Conservation (phyloP, 1,284 basidiomycete species). For the Neonothopanus nambi region DNA sequence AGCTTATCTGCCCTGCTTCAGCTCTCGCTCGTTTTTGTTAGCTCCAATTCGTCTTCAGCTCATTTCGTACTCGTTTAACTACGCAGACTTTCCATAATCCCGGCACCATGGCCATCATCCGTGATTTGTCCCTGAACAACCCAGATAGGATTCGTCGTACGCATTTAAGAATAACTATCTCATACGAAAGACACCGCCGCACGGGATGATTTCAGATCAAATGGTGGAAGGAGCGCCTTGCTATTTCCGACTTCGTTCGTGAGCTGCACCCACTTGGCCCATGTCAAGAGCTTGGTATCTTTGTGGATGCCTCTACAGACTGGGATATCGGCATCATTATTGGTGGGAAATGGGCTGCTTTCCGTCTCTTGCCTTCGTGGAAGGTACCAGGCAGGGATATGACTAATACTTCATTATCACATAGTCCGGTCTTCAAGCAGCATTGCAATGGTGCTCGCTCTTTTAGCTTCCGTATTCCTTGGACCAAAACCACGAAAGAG, state of each 20-base stretch:
- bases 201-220: too few relatives aligned
- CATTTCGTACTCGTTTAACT: too few relatives aligned
- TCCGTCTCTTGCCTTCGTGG: background rate
- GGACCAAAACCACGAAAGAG: constrained; percentile 8
- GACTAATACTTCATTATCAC: constrained; percentile 4
- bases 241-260: background rate
- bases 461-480: constrained; percentile 3
- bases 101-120: too few relatives aligned
- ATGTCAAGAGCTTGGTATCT: background rate
- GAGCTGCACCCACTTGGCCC: background rate
- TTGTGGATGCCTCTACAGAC: constrained; percentile 6
- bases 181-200: too few relatives aligned
- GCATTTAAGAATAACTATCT: too few relatives aligned
- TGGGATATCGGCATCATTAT: constrained; percentile 10
- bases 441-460: background rate
- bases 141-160: too few relatives aligned
- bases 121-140: too few relatives aligned
- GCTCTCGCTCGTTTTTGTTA: too few relatives aligned
- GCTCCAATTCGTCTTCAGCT: too few relatives aligned
- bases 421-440: background rate
- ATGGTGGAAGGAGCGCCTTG: background rate
- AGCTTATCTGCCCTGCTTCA: too few relatives aligned
- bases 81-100: too few relatives aligned
- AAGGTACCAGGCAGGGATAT: constrained; percentile 10
- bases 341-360: background rate